Evolutionary conservation across 202 grass and related monocot species (phyloP).

Genomic region (Panicum hallii): DNA sequence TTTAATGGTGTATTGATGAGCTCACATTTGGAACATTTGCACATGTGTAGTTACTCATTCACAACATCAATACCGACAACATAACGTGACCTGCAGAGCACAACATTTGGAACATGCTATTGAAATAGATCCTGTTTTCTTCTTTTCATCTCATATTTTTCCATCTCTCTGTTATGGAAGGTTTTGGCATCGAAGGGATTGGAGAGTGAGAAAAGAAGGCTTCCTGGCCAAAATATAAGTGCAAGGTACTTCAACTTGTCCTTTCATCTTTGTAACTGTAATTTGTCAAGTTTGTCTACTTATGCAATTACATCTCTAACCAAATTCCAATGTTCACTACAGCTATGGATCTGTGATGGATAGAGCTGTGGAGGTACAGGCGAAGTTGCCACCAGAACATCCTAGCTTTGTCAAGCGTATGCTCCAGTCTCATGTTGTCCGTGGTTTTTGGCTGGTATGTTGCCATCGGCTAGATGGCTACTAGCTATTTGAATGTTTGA

Average conservation of each 20-base stretch:
- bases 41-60: neutral
- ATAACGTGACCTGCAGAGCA: neutral
- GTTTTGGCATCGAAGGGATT: neutral
- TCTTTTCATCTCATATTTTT: conserved; percentile 19
- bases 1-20: no score
- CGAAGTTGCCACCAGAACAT: conserved; percentile 45
- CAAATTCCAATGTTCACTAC: neutral
- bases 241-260: conserved; percentile 42
- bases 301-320: conserved; percentile 13
- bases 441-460: conserved; percentile 60
- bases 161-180: conserved; percentile 3
- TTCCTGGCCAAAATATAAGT: conserved; percentile 21
- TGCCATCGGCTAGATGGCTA: neutral
- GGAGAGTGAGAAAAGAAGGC: conserved; percentile 22
- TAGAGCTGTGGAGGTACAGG: conserved; percentile 52
- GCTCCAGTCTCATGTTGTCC: conserved; percentile 56
- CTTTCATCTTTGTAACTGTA: neutral
- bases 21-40: no score
- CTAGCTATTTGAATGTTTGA: conserved; percentile 5
- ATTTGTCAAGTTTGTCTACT: neutral
- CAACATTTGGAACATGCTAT: neutral
- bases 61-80: neutral
- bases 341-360: conserved; percentile 37
- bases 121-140: neutral
- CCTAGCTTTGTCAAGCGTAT: conserved; percentile 52